Evolutionary conservation across 1,139 yeast genomes (phyloP), one percentile per base, ranked within the genome.

Genomic region (Candida sojae): DNA sequence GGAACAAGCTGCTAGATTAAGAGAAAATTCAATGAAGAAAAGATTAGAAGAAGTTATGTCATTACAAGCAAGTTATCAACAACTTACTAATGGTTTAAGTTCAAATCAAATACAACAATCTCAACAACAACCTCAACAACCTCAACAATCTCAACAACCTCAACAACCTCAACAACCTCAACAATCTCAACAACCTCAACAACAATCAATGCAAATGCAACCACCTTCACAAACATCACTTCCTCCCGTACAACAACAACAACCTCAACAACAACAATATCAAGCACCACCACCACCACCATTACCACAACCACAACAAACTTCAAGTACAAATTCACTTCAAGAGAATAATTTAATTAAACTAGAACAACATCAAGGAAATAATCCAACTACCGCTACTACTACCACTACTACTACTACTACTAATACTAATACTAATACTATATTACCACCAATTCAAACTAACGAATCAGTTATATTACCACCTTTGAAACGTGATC

Each of bases 1-100:
- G 71, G 93, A 87, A 59, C 75, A 74, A 45, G 84, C 84, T 25
- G 76, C 82, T 0, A 73, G 83, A 54, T 68, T 77, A 50, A 68
- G 85, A 51, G 84, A 80, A 58, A 63, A 59, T 31, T 69, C 80
- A 23, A 71, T 79, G 71, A 70, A 77, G 53, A 75, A 72, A 53
- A 62, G 82, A 48, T 66, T 79, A 48, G 83, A 79, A 49, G 83
- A 77, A 53, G 67, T 77, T 11, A 57, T 66, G 43, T 58, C 55
- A 42, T 60, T 67, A 46, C 66, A 52, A 47, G 42, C 45, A 9
- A 46, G 41, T 26, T 28, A 40, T 9, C 42, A 41, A 17, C 46
- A 44, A 39, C 31, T 43, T 6, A 37, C 44, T 5, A 28, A 29
- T 21, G 23, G 23, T 25, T 10, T 34, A 23, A 17, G 42, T 6